phyloP scores from a whole-genome alignment of 1,139 yeast species.

The Blastobotrys proliferans region DNA sequence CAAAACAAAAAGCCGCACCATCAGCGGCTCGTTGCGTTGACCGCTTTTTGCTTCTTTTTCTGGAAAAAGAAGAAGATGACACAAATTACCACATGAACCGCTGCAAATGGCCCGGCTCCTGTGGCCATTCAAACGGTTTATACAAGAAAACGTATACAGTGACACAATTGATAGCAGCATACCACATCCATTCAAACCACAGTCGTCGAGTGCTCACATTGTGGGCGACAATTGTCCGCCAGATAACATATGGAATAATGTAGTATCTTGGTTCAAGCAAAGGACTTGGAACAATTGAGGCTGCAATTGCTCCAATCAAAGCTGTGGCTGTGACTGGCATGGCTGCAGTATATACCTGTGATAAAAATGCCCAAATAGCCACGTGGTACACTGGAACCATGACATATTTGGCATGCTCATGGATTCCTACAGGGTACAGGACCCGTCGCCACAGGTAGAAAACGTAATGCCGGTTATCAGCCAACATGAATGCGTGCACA shows the following conservation, averaged over 20 bases:
- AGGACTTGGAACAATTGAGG: conserved; percentile 82
- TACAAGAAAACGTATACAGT: conserved; percentile 55
- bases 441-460: conserved; percentile 76
- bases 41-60: too few relatives aligned
- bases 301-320: conserved; percentile 48
- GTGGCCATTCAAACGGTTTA: conserved; percentile 65
- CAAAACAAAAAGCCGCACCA: neutral
- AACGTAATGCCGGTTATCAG: conserved; percentile 92
- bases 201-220: conserved; percentile 33
- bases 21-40: too few relatives aligned
- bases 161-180: conserved; percentile 48
- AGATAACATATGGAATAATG: conserved; percentile 71
- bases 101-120: conserved; percentile 55
- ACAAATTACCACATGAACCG: conserved; percentile 85
- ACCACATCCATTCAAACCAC: conserved; percentile 58
- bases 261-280: conserved; percentile 91
- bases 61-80: too few relatives aligned
- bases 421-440: conserved; percentile 24
- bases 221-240: conserved; percentile 42
- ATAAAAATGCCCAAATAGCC: conserved; percentile 42
- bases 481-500: conserved; percentile 84
- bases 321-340: conserved; percentile 28
- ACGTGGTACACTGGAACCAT: conserved; percentile 73
- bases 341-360: conserved; percentile 25
- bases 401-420: conserved; percentile 27